A percentile compares a stretch with the other conserved stretches of the same genome.
Conservation (phyloP, 2,329 filamentous ascomycete species). For the Raffaelea ambrosiae region DNA sequence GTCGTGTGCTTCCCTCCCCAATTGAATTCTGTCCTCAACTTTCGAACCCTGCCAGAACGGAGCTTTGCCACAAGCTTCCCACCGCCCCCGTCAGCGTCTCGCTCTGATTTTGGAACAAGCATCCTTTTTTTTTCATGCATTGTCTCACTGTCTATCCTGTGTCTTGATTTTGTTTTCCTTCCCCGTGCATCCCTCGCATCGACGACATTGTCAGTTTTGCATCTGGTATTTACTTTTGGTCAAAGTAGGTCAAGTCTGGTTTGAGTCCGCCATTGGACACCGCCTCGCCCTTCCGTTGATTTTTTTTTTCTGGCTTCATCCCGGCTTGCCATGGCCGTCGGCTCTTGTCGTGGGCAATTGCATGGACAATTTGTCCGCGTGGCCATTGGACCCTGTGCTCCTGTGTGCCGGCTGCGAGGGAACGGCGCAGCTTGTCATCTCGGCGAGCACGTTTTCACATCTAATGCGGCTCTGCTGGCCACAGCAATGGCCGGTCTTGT, state of each 20-base stretch:
- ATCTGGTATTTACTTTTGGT: background rate
- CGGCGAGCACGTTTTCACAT: no score
- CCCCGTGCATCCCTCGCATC: background rate
- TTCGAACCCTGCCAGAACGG: background rate
- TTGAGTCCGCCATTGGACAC: no score
- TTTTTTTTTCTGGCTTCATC: no score
- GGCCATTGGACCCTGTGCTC: no score
- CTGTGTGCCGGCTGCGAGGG: no score
- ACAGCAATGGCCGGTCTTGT: no score
- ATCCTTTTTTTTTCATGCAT: background rate
- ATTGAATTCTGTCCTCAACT: background rate
- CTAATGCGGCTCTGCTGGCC: no score
- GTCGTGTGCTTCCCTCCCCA: background rate
- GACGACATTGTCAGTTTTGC: background rate
- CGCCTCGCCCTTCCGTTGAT: no score
- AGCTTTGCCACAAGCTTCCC: constrained; percentile 3
- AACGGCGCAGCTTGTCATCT: no score
- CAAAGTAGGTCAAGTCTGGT: background rate
- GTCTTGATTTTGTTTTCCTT: background rate
- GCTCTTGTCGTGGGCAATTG: no score
- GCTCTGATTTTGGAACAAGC: background rate
- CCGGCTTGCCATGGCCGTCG: no score
- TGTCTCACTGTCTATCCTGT: background rate
- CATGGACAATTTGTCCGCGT: no score
- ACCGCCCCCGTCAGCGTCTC: background rate